phyloP scores from a whole-genome alignment of 352 stramenopile genomes.

The Globisporangium ultimum region DNA sequence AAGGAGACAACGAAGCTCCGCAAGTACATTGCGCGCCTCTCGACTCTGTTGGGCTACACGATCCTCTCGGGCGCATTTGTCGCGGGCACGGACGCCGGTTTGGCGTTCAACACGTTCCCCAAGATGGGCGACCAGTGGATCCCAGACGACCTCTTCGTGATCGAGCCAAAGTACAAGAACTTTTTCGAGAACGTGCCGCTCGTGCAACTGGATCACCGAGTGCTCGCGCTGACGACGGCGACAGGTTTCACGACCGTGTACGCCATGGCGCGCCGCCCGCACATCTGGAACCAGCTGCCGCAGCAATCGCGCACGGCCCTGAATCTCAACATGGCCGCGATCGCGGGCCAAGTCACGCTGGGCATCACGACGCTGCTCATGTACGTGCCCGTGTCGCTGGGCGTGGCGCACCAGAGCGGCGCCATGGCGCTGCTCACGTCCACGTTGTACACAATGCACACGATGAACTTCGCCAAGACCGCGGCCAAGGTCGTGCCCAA shows the following conservation, averaged over 20 bases:
- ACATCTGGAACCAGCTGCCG: constrained; percentile 87
- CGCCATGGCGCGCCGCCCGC: constrained; percentile 53
- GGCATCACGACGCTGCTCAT: constrained; percentile 96
- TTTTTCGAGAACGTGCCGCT: constrained; percentile 98
- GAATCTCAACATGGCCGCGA: constrained; percentile 74
- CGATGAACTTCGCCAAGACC: constrained; percentile 82
- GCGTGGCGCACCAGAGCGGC: constrained; percentile 95
- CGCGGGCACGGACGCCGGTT: constrained; percentile 97
- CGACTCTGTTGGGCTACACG: constrained; percentile 72
- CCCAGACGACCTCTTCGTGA: constrained; percentile 90
- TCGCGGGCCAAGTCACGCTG: constrained; percentile 86
- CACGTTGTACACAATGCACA: constrained; percentile 90
- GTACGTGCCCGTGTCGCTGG: constrained; percentile 95
- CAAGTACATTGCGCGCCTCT: constrained; percentile 56
- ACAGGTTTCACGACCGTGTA: constrained; percentile 66
- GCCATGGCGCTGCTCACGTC: constrained; percentile 94
- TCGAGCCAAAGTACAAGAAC: constrained; percentile 91
- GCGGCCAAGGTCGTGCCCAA: constrained; percentile 37
- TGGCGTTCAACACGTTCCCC: constrained; percentile 98
- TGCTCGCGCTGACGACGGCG: constrained; percentile 92
- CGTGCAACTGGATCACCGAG: constrained; percentile 98
- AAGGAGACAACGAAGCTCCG: constrained; percentile 61
- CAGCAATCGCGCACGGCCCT: constrained; percentile 68
- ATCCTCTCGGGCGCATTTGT: constrained; percentile 94
- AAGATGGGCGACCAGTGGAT: constrained; percentile 96